Conservation (phyloP, 2,329 filamentous ascomycete genomes). For the Aspergillus brasiliensis region DNA sequence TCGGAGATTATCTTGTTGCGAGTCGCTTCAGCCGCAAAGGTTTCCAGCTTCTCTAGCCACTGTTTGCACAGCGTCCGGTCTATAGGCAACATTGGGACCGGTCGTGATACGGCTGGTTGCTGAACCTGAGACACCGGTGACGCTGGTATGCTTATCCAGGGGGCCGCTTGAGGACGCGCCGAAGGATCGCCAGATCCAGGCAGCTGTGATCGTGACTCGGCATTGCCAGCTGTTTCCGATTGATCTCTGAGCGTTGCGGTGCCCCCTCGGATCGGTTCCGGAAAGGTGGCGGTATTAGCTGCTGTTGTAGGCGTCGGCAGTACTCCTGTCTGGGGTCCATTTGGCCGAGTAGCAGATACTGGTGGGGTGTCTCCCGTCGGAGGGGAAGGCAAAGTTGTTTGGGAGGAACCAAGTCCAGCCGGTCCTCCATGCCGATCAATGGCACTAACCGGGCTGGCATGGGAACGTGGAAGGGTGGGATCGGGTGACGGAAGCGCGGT, state of each 20-base stretch:
- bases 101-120: background rate
- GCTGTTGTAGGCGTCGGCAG: background rate
- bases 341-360: background rate
- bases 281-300: background rate
- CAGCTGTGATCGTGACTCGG: background rate
- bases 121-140: background rate
- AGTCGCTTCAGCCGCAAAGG: slow-evolving; percentile 15
- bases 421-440: slow-evolving; percentile 18
- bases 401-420: slow-evolving; percentile 39
- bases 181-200: background rate
- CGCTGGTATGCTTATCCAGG: background rate
- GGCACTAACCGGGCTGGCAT: slow-evolving; percentile 27
- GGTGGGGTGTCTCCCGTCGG: slow-evolving; percentile 26
- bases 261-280: background rate
- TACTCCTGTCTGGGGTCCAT: background rate
- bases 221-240: background rate
- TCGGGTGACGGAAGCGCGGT: slow-evolving; percentile 33
- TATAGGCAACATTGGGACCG: background rate
- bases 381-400: slow-evolving; percentile 56
- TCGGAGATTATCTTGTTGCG: slow-evolving; percentile 42
- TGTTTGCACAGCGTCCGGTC: background rate
- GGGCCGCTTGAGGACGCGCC: background rate
- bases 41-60: slow-evolving; percentile 16
- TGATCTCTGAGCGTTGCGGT: background rate
- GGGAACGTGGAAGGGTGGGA: slow-evolving; percentile 28